Base-by-base conservation (phyloP, 768 basidiomycete genomes). In the Calocybe cyanea region DNA sequence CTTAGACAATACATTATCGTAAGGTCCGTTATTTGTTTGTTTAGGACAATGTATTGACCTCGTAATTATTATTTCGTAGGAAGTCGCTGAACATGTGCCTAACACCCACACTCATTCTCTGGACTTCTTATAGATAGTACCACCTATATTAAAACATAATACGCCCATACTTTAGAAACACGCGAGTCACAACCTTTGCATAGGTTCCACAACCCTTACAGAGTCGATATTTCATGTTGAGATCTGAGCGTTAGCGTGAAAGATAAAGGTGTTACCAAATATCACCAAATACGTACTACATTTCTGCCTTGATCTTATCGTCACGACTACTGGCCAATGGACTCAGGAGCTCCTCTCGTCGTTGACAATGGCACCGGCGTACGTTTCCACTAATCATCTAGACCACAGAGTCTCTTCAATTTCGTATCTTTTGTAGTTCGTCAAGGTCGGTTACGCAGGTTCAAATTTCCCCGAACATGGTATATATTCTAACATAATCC, bases 391-490 rank as follows among this genome's bases (percentile, higher is more conserved):
- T 40, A 20, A 11, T 30, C 34, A n/a, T n/a, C n/a, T n/a, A n/a
- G n/a, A n/a, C n/a, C n/a, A n/a, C n/a, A n/a, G n/a, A n/a, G n/a
- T n/a, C n/a, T n/a, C n/a, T n/a, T n/a, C n/a, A n/a, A n/a, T n/a
- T n/a, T n/a, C n/a, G n/a, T n/a, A n/a, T n/a, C n/a, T n/a, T n/a
- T n/a, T n/a, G n/a, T n/a, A 92, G 87, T 92, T 91, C 59, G 90
- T 92, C 58, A 92, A 92, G 74, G 87, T 90, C 30, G 89, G 90
- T 35, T 92, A 86, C 58, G 90, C 87, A 49, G 89, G 90, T 49
- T 89, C 87, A 58, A 96, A 97, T 73, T 97, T 96, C 57, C 94
- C 94, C 41, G 88, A 88, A 70, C 83, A 89, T 76, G 92, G 92
- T 91, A 55, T 55, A 76, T 33, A 15, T 6, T 35, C 7, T 7